Base-by-base conservation (phyloP, 208 protist genomes). In the Trichomonas gallinae region DNA sequence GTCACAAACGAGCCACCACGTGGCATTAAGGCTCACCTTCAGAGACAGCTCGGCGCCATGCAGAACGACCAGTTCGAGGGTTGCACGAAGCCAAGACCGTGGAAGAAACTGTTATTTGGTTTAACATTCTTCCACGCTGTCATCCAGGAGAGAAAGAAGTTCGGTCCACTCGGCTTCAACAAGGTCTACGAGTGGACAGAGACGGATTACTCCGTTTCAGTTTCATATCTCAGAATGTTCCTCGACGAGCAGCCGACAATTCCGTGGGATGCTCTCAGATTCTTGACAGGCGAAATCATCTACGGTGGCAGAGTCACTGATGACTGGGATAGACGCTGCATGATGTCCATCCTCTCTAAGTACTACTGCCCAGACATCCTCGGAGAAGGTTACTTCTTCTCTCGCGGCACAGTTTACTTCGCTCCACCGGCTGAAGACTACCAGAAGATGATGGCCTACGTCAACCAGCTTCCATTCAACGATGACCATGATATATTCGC, bases 251-350 rank as follows among this genome's bases (percentile, higher is more conserved):
- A 99, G 96, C 97, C 98, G 36, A 97, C 97, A 36, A 99, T 99
- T 91, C 99, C 99, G 51, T 99, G 99, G 98, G 98, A 99, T 93
- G 99, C 99, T 38, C 97, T 99, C 15, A 98, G 98, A 96, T 99
- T 99, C 98, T 98, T 99, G 85, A 99, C 99, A 96, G 99, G 99
- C 38, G 98, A 99, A 96, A 99, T 99, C 97, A 99, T 99, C 98
- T 99, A 99, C 97, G 99, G 99, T 96, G 99, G 99, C 17, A 98
- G 99, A 87, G 99, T 99, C 17, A 99, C 99, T 26, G 99, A 99
- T 98, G 98, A 98, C 85, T 98, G 98, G 97, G 99, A 99, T 97
- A 96, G 98, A 88, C 98, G 98, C 83, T 98, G 97, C 38, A 97
- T 99, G 89, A 98, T 98, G 96, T 98, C 98, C 0, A 98, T 99